These are phyloP conservation scores for Syncephalis fuscata DNA, from an alignment of 371 early-diverging fungal species.

Conservation along the genomic window DNA sequence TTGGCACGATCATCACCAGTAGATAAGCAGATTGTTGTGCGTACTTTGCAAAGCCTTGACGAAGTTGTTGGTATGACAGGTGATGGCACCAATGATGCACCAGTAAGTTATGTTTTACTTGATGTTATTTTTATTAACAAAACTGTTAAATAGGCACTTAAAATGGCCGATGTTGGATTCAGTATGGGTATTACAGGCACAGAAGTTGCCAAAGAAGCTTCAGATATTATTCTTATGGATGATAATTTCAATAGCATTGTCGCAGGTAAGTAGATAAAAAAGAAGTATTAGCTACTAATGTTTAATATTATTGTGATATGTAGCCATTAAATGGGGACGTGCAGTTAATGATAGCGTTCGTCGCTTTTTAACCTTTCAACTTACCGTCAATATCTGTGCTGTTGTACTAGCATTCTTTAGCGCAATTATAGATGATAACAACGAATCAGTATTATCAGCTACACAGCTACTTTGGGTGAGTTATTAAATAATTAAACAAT, in stretches of 20 bases:
- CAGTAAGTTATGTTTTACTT: constrained; percentile 11
- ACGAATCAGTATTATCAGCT: constrained; percentile 55
- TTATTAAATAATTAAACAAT: too few species aligned
- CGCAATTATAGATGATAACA: constrained; percentile 30
- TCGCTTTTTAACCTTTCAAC: constrained; percentile 93
- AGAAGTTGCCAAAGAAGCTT: constrained; percentile 92
- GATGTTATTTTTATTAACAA: constrained; percentile 11
- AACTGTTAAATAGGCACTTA: constrained; percentile 43
- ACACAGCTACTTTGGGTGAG: constrained; percentile 76
- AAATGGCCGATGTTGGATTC: constrained; percentile 93
- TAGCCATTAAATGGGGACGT: constrained; percentile 88
- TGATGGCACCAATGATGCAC: constrained; percentile 96
- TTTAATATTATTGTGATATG: too few species aligned
- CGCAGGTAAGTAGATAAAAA: constrained; percentile 7
- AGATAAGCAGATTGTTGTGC: constrained; percentile 87
- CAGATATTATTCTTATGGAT: constrained; percentile 87
- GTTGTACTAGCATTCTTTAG: constrained; percentile 51
- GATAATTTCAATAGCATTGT: constrained; percentile 89
- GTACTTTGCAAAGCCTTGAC: constrained; percentile 62
- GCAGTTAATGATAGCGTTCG: constrained; percentile 87
- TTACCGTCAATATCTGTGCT: constrained; percentile 87
- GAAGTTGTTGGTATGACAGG: constrained; percentile 95
- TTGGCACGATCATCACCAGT: constrained; percentile 84
- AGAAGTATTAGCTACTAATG: too few species aligned
- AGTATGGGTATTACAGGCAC: constrained; percentile 96